A percentile compares a stretch with the other conserved stretches of the same genome.
Evolutionary conservation across 2,329 filamentous ascomycete genomes (phyloP).

Genomic region (Xylaria sp.): DNA sequence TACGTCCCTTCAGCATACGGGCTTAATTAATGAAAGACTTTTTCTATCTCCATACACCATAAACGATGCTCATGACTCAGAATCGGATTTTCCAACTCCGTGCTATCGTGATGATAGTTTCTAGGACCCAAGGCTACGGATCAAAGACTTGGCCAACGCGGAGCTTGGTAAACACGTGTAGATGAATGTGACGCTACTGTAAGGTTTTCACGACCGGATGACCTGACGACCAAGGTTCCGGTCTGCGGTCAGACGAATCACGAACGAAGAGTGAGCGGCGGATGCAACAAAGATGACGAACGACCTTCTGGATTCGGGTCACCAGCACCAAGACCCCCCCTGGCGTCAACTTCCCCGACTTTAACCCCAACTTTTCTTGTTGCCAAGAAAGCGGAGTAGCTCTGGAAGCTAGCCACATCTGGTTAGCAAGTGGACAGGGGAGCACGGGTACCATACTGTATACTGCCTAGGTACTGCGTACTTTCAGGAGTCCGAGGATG

Average conservation of each 20-base stretch:
- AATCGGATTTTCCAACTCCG: neutral
- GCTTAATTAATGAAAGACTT: neutral
- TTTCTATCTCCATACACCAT: neutral
- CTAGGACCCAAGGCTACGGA: conserved; percentile 32
- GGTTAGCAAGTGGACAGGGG: neutral
- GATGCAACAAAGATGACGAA: conserved; percentile 22
- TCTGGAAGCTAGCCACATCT: conserved; percentile 19
- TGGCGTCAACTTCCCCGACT: conserved; percentile 31
- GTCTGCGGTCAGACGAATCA: conserved; percentile 9
- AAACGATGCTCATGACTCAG: conserved; percentile 25
- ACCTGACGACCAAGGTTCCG: conserved; percentile 10
- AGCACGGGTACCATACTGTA: neutral
- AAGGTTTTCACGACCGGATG: conserved; percentile 13
- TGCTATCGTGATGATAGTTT: neutral
- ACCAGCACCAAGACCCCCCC: neutral
- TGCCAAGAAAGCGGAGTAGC: conserved; percentile 48
- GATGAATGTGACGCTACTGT: conserved; percentile 8
- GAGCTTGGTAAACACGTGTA: neutral
- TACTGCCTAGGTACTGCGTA: too few species aligned
- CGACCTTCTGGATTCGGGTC: conserved; percentile 31
- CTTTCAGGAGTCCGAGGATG: conserved; percentile 24
- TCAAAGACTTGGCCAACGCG: conserved; percentile 16
- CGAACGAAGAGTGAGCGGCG: neutral
- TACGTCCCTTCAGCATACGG: neutral
- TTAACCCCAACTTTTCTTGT: conserved; percentile 45